A percentile compares a stretch with the other conserved stretches of the same genome.
Evolutionary conservation across 176 grass and related monocot genomes (phyloP).

Genomic region (Rhynchospora breviuscula): DNA sequence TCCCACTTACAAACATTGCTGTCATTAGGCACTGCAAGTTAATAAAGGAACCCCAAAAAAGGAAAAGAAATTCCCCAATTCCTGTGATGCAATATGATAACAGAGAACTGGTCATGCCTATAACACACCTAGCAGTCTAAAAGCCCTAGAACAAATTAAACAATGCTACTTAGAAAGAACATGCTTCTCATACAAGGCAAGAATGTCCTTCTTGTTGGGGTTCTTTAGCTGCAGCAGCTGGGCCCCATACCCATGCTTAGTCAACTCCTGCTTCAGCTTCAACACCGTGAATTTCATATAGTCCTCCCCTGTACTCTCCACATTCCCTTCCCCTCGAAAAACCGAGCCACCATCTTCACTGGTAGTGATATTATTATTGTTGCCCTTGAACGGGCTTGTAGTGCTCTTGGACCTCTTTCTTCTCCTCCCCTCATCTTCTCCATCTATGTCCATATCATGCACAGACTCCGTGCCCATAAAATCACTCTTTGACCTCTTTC

Average conservation of each 20-base stretch:
- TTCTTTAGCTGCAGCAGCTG: constrained; percentile 81
- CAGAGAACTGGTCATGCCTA: constrained; percentile 14
- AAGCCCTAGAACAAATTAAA: not conserved
- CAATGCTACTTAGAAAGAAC: constrained; percentile 36
- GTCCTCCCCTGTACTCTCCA: constrained; percentile 54
- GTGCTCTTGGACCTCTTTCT: constrained; percentile 90
- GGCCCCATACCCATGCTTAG: constrained; percentile 81
- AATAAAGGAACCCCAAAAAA: not conserved
- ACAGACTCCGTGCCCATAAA: constrained; percentile 66
- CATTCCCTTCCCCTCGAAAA: constrained; percentile 42
- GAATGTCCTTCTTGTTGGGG: constrained; percentile 95
- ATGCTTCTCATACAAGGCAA: constrained; percentile 84
- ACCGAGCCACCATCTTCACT: constrained; percentile 80
- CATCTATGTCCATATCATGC: constrained; percentile 84
- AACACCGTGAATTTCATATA: constrained; percentile 66
- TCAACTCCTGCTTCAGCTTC: constrained; percentile 86
- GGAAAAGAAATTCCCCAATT: not conserved
- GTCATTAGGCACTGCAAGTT: not conserved
- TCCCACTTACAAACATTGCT: not conserved
- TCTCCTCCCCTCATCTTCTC: constrained; percentile 44
- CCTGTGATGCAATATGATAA: not conserved
- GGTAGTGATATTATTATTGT: constrained; percentile 10
- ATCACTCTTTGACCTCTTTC: constrained; percentile 56
- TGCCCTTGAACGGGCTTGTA: constrained; percentile 68
- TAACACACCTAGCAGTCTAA: not conserved